Evolutionary conservation across 495 filamentous ascomycete species (phyloP).

Genomic region (Trichocladium uniseriatum): DNA sequence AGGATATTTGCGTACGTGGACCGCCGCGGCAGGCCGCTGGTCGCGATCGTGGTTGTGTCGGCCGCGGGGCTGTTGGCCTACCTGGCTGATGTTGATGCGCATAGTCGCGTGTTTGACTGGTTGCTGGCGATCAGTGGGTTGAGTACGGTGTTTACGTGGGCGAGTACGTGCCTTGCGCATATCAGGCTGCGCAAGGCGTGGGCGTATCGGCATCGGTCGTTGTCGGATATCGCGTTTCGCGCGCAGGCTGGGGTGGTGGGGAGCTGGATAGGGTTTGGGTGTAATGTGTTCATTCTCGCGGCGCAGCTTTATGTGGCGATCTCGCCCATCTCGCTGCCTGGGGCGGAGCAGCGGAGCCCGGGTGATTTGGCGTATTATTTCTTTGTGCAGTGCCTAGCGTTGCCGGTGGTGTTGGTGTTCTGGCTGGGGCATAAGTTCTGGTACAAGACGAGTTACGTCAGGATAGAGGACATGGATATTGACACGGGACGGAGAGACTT

Average conservation of each 20-base stretch:
- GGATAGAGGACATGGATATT: slow-evolving; percentile 70
- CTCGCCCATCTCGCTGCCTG: slow-evolving; percentile 47
- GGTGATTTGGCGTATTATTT: slow-evolving; percentile 43
- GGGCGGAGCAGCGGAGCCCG: slow-evolving; percentile 25
- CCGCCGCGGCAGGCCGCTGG: slow-evolving; percentile 69
- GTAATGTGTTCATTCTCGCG: slow-evolving; percentile 70
- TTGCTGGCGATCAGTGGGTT: slow-evolving; percentile 85
- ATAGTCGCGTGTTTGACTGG: slow-evolving; percentile 68
- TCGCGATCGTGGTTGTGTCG: slow-evolving; percentile 60
- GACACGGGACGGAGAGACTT: slow-evolving; percentile 80
- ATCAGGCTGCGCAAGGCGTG: slow-evolving; percentile 85
- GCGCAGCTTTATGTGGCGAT: slow-evolving; percentile 89
- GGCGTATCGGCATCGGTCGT: slow-evolving; percentile 57
- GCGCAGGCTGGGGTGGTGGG: slow-evolving; percentile 75
- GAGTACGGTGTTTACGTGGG: slow-evolving; percentile 90
- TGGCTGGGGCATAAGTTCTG: slow-evolving; percentile 73
- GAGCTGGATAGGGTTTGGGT: slow-evolving; percentile 72
- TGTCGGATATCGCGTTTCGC: slow-evolving; percentile 73
- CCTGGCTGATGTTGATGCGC: slow-evolving; percentile 54
- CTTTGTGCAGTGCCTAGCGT: slow-evolving; percentile 71
- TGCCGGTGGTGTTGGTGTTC: slow-evolving; percentile 68
- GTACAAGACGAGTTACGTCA: slow-evolving; percentile 59
- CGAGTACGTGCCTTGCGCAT: slow-evolving; percentile 76
- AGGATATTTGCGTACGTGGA: slow-evolving; percentile 72
- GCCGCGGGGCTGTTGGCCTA: slow-evolving; percentile 68